Base-by-base conservation (phyloP, 2,329 filamentous ascomycete genomes). In the Cytospora leucostoma region DNA sequence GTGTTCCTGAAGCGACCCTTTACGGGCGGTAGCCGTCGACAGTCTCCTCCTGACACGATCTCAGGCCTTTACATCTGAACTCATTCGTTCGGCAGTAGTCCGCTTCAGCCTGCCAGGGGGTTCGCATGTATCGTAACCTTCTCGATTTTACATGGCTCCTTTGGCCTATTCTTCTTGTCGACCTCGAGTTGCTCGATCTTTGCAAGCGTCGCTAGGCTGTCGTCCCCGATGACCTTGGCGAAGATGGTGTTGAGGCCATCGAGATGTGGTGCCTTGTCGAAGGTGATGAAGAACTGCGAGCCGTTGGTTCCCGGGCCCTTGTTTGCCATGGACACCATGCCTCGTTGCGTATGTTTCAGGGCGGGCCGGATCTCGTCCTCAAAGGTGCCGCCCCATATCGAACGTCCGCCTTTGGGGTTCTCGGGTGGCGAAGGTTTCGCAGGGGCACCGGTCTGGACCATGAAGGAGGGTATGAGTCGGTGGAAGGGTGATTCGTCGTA, bases 191-290 rank as follows among this genome's bases (percentile, higher is more conserved):
- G 82, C 79, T 95, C 91, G 71, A 95, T 82, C 74, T 85, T 87
- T 61, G 87, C 85, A 69, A 95, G 76, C 6, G 89, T 90, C 40
- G 80, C 84, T 55, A 87, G 70, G 62, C 84, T 82, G 52, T 87
- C 86, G 69, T 89, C 87, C 44, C 84, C 87, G 62, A 89, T 80
- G 38, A 94, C 80, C 74, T 88, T 88, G 12, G 91, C 91, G 76
- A 96, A 94, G 2, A 94, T 88, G 0, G 91, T 93, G 73, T 95
- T 95, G 73, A 92, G 84, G 5, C 91, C 91, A 74, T 95, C 92
- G 50, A 96, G 79, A 77, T 95, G 92, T 44, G 90, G 85, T 33
- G 91, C 90, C 68, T 90, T 87, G 65, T 89, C 89, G 69, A 93
- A 89, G 1, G 88, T 86, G 65, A 95, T 80, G 74, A 93, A 96